These are phyloP conservation scores for Botryotinia calthae DNA, from an alignment of 2,329 filamentous ascomycete genomes.

Conservation along the genomic window DNA sequence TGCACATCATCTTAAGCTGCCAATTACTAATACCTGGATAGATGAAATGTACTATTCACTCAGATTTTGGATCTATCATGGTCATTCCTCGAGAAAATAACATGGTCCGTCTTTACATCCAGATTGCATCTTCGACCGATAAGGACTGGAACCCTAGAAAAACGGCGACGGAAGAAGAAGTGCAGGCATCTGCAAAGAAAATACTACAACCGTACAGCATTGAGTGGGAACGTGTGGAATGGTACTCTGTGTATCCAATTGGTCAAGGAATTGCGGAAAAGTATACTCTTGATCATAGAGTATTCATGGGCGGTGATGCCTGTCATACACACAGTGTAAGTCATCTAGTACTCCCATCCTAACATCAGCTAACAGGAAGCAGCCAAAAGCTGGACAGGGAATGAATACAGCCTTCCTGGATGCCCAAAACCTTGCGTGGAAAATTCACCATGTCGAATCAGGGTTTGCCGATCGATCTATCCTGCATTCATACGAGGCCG, in stretches of 20 bases:
- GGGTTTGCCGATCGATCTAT: slow-evolving; percentile 75
- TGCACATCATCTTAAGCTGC: slow-evolving; percentile 49
- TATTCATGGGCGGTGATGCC: slow-evolving; percentile 75
- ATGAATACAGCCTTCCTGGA: slow-evolving; percentile 81
- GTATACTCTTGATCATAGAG: slow-evolving; percentile 65
- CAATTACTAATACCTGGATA: slow-evolving; percentile 35
- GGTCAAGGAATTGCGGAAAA: slow-evolving; percentile 69
- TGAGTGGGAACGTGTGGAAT: slow-evolving; percentile 65
- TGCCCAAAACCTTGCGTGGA: slow-evolving; percentile 91
- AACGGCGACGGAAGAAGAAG: slow-evolving; percentile 60
- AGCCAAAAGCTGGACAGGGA: slow-evolving; percentile 74
- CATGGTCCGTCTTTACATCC: slow-evolving; percentile 69
- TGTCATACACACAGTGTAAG: slow-evolving; percentile 74
- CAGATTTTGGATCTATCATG: slow-evolving; percentile 71
- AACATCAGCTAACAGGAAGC: neutral
- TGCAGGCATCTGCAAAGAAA: slow-evolving; percentile 62
- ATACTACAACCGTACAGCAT: slow-evolving; percentile 67
- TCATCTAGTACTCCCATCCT: slow-evolving; percentile 15
- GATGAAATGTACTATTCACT: slow-evolving; percentile 77
- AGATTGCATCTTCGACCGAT: slow-evolving; percentile 61
- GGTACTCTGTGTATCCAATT: slow-evolving; percentile 76
- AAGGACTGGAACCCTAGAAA: slow-evolving; percentile 60
- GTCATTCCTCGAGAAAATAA: slow-evolving; percentile 71
- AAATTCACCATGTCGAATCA: slow-evolving; percentile 84
- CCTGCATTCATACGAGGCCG: slow-evolving; percentile 80